A percentile compares a stretch with the other conserved stretches of the same genome.
These are phyloP conservation scores for Blastocystis sp. DNA, from an alignment of 352 stramenopile genomes.

Conservation along the genomic window DNA sequence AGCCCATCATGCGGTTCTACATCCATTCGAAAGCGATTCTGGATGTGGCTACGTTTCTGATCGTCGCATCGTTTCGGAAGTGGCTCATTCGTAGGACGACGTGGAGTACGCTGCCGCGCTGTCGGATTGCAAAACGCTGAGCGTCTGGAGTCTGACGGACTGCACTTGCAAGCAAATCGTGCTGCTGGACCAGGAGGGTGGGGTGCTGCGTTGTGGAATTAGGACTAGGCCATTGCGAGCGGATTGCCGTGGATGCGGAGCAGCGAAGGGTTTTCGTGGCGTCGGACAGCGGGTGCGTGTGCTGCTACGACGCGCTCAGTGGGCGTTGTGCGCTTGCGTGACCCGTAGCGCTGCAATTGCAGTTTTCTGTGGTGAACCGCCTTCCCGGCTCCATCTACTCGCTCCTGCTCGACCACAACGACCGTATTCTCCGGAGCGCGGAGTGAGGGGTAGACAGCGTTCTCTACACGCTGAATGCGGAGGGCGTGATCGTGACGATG, in stretches of 20 bases:
- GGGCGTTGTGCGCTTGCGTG: neutral
- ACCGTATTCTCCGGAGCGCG: neutral
- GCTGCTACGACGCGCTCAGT: neutral
- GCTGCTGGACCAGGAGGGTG: neutral
- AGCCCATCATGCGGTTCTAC: slow-evolving; percentile 25
- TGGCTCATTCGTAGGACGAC: neutral
- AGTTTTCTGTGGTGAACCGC: neutral
- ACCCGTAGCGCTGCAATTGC: neutral
- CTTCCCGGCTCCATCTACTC: neutral
- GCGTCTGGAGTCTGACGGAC: slow-evolving; percentile 44
- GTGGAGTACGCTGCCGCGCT: slow-evolving; percentile 20
- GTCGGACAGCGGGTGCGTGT: neutral
- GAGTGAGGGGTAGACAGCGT: neutral
- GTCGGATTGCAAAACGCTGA: slow-evolving; percentile 15
- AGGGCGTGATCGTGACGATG: slow-evolving; percentile 1
- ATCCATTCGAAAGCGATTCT: slow-evolving; percentile 19
- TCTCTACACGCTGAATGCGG: neutral
- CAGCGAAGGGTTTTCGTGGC: neutral
- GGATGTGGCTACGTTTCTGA: neutral
- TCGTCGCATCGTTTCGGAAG: neutral
- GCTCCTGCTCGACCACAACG: neutral
- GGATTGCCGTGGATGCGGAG: neutral
- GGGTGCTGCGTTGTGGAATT: neutral
- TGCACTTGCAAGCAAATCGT: neutral
- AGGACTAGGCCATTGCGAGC: neutral